Evolutionary conservation across 2,329 filamentous ascomycete species (phyloP).

Genomic region (Nemania sp.): DNA sequence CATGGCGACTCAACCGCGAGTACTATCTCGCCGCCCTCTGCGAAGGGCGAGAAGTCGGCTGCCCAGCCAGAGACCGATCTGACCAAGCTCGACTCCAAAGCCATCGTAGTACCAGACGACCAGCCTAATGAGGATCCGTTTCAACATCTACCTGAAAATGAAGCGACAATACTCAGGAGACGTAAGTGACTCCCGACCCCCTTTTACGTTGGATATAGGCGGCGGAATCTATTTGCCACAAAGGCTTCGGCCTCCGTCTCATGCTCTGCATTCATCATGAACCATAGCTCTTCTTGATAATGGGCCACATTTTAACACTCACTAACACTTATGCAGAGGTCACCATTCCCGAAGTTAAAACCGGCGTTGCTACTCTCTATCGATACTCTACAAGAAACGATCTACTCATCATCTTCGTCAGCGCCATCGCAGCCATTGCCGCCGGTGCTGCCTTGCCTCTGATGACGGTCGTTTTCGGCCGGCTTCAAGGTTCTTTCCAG

Average conservation of each 20-base stretch:
- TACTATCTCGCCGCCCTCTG: constrained; percentile 15
- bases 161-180: constrained; percentile 68
- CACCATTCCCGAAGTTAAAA: constrained; percentile 64
- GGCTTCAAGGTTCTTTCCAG: constrained; percentile 73
- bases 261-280: not conserved
- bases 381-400: constrained; percentile 72
- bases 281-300: not conserved
- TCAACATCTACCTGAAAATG: constrained; percentile 65
- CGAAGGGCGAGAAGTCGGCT: constrained; percentile 27
- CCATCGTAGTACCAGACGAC: constrained; percentile 44
- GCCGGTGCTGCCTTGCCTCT: constrained; percentile 76
- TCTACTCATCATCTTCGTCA: constrained; percentile 64
- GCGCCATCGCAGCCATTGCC: constrained; percentile 67
- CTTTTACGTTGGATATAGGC: not conserved
- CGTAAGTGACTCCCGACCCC: constrained; percentile 40
- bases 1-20: constrained; percentile 43
- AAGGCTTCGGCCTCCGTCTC: not conserved
- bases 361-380: constrained; percentile 68
- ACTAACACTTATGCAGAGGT: constrained; percentile 57
- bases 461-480: constrained; percentile 83
- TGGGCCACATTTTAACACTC: constrained; percentile 3
- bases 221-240: not conserved
- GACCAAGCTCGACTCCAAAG: constrained; percentile 51
- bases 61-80: constrained; percentile 32
- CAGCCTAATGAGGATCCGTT: constrained; percentile 60